Conservation (phyloP, 257 asterid genomes). For the Anisodus tanguticus region DNA sequence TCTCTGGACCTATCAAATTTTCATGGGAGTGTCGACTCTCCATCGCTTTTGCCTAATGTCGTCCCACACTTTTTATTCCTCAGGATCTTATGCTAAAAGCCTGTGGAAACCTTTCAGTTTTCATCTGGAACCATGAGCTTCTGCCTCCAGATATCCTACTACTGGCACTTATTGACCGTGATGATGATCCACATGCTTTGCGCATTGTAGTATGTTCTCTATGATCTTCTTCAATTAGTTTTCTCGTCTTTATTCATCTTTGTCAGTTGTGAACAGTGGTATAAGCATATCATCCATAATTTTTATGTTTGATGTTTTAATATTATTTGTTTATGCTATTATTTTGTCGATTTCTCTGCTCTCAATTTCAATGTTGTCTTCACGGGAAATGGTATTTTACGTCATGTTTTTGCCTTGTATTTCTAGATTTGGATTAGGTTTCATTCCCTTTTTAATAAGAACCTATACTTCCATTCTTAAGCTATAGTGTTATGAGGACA, state of each 20-base stretch:
- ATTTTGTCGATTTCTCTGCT: background rate
- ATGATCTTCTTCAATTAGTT: conserved; percentile 32
- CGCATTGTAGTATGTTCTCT: conserved; percentile 77
- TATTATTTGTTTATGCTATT: conserved; percentile 11
- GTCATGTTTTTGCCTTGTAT: conserved; percentile 11
- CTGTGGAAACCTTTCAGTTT: conserved; percentile 77
- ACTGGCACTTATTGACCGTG: conserved; percentile 91
- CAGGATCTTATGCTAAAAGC: conserved; percentile 94
- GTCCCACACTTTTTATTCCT: conserved; percentile 36
- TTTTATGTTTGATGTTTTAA: background rate
- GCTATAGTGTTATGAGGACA: background rate
- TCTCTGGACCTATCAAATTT: conserved; percentile 29
- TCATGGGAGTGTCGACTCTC: background rate
- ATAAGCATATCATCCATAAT: conserved; percentile 20
- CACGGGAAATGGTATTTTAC: background rate
- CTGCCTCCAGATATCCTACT: conserved; percentile 88
- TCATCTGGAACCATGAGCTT: conserved; percentile 94
- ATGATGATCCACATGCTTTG: conserved; percentile 93
- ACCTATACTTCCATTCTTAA: conserved; percentile 3
- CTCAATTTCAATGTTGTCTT: background rate
- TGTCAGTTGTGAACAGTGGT: conserved; percentile 10
- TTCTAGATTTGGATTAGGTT: background rate
- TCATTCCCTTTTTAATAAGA: background rate
- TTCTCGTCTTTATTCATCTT: conserved; percentile 22
- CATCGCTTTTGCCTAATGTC: background rate